Percentiles rank a stretch among this genome's conserved stretches.
phyloP scores from a whole-genome alignment of 306 rosid species.

The Dryas alaskensis region DNA sequence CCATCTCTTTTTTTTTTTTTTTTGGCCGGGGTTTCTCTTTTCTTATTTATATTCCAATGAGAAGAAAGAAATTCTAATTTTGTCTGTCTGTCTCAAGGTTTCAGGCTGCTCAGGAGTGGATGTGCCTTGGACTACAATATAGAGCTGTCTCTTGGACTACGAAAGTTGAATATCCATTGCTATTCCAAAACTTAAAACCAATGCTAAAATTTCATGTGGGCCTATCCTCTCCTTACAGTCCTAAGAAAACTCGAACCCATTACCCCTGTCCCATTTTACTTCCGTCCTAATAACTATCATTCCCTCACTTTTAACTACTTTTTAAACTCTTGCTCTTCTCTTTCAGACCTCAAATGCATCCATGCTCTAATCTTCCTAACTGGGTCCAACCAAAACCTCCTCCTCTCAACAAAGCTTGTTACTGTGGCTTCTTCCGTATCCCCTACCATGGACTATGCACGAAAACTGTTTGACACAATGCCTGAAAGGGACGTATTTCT shows the following conservation, averaged over 20 bases:
- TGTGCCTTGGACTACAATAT: not conserved
- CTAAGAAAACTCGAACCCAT: not conserved
- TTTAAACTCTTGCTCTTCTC: constrained; percentile 19
- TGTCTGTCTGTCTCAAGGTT: not conserved
- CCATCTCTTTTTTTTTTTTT: not conserved
- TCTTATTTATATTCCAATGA: not conserved
- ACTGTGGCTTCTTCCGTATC: constrained; percentile 15
- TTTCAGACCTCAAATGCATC: constrained; percentile 14
- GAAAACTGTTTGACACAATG: constrained; percentile 53
- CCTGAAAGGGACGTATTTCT: constrained; percentile 61
- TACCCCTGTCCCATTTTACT: not conserved
- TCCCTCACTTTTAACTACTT: constrained; percentile 14
- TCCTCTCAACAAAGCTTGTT: constrained; percentile 19
- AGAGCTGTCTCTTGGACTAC: not conserved
- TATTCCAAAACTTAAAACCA: not conserved
- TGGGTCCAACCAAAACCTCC: constrained; percentile 17
- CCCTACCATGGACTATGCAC: constrained; percentile 22
- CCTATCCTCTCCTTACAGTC: not conserved
- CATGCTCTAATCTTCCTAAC: constrained; percentile 11
- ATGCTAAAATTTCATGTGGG: constrained; percentile 15
- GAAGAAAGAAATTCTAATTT: not conserved
- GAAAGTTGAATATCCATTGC: not conserved
- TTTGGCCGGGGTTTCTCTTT: not conserved
- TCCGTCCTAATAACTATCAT: not conserved
- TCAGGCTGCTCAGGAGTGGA: constrained; percentile 1